Evolutionary conservation across 352 stramenopile species (phyloP).

Genomic region (Peronospora farinosa): DNA sequence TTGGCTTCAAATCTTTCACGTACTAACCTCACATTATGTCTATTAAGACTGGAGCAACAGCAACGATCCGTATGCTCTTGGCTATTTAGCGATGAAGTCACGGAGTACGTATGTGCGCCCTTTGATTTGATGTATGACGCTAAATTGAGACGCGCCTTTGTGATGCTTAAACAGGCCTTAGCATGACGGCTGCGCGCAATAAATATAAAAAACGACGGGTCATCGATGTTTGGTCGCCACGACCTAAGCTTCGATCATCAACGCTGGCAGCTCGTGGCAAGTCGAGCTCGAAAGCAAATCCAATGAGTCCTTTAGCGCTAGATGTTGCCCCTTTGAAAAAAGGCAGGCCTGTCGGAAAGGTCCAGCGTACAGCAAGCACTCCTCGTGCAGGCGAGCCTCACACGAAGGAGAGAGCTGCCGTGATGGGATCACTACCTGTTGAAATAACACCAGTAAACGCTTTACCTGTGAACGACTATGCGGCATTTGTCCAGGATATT

Average conservation of each 20-base stretch:
- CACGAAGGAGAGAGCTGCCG: constrained; percentile 3
- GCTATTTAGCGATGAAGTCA: constrained; percentile 40
- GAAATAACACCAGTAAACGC: constrained; percentile 1
- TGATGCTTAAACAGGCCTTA: constrained; percentile 8
- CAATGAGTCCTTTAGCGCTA: not conserved
- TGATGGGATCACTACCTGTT: not conserved
- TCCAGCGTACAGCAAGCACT: not conserved
- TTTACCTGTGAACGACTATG: constrained; percentile 18
- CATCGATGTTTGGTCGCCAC: constrained; percentile 17
- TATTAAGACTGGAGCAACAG: constrained; percentile 44
- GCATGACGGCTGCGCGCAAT: constrained; percentile 13
- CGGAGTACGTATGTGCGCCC: constrained; percentile 25
- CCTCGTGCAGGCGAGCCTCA: not conserved
- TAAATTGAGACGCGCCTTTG: constrained; percentile 10
- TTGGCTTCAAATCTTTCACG: not conserved
- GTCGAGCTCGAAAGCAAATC: constrained; percentile 1
- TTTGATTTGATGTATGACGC: not conserved
- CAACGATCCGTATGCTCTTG: constrained; percentile 51
- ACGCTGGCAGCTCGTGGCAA: constrained; percentile 7
- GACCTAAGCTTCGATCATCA: constrained; percentile 18
- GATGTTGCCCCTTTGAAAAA: constrained; percentile 1
- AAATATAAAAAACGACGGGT: constrained; percentile 24
- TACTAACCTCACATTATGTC: constrained; percentile 1
- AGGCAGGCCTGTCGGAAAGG: not conserved
- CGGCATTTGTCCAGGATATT: constrained; percentile 35